Percentiles rank a stretch among this genome's conserved stretches.
These are phyloP conservation scores for Talaromyces liani DNA, from an alignment of 495 filamentous ascomycete species.

Conservation along the genomic window DNA sequence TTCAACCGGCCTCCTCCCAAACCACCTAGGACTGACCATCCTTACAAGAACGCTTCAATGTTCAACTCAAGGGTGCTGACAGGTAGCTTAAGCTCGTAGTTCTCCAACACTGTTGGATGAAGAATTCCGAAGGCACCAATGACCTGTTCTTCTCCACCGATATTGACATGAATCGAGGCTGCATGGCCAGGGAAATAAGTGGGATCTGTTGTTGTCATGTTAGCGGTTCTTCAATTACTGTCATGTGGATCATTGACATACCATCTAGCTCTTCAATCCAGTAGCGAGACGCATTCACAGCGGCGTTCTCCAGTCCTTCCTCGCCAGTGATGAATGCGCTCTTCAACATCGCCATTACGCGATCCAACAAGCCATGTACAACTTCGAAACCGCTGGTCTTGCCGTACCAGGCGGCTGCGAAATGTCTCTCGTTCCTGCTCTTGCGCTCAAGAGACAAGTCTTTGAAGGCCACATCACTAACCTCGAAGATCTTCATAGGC, in stretches of 20 bases:
- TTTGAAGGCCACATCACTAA: constrained; percentile 86
- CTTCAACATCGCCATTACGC: constrained; percentile 87
- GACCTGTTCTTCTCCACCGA: constrained; percentile 58
- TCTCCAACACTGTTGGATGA: constrained; percentile 86
- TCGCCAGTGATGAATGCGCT: constrained; percentile 69
- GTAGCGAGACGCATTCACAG: constrained; percentile 57
- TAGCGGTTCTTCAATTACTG: not conserved
- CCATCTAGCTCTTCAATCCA: constrained; percentile 89
- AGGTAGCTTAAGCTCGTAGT: constrained; percentile 89
- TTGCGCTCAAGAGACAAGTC: constrained; percentile 70
- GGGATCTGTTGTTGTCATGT: constrained; percentile 43
- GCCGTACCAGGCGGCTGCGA: constrained; percentile 90
- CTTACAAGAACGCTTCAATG: constrained; percentile 84
- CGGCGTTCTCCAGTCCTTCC: constrained; percentile 55
- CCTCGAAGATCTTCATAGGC: constrained; percentile 91
- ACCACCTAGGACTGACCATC: not conserved
- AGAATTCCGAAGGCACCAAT: constrained; percentile 91
- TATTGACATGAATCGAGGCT: constrained; percentile 67
- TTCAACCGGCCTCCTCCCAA: not conserved
- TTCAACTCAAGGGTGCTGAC: constrained; percentile 94
- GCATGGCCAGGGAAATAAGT: constrained; percentile 90
- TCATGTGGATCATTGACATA: constrained; percentile 19
- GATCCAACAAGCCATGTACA: constrained; percentile 89
- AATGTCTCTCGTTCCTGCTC: constrained; percentile 85
- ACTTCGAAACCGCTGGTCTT: constrained; percentile 95